Evolutionary conservation across 257 asterid species (phyloP).

Genomic region (Rubia yunnanensis): DNA sequence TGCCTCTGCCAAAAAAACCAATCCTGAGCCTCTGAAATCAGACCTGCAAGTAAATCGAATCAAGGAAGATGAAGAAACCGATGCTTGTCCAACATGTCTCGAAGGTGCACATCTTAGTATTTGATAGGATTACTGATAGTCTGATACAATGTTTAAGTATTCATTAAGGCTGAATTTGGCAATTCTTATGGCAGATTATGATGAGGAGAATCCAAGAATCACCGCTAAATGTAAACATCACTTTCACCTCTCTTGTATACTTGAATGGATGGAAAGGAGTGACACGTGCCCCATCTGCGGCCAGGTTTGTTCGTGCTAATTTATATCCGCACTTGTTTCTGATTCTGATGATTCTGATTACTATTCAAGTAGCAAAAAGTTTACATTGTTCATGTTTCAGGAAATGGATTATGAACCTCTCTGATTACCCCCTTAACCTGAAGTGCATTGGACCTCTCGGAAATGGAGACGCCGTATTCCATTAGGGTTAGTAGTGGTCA

Average conservation of each 20-base stretch:
- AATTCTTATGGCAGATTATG: constrained; percentile 44
- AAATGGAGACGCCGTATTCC: not conserved
- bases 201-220: constrained; percentile 55
- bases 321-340: not conserved
- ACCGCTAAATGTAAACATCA: constrained; percentile 62
- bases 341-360: too few species aligned
- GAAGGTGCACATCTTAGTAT: constrained; percentile 43
- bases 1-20: constrained; percentile 32
- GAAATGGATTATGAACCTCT: constrained; percentile 57
- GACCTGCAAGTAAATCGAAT: constrained; percentile 15
- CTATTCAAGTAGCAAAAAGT: not conserved
- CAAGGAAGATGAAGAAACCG: constrained; percentile 48
- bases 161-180: not conserved
- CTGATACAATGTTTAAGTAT: not conserved
- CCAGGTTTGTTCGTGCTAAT: constrained; percentile 34
- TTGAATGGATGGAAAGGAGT: constrained; percentile 86
- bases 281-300: constrained; percentile 64
- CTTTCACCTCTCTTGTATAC: constrained; percentile 82
- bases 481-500: not conserved
- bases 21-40: constrained; percentile 31
- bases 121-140: not conserved
- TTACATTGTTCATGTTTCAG: constrained; percentile 29
- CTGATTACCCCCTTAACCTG: constrained; percentile 11
- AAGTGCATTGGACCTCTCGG: not conserved
- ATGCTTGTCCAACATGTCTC: constrained; percentile 75